Percentiles rank a stretch among this genome's conserved stretches.
phyloP scores from a whole-genome alignment of 257 asterid genomes.

The Echium plantagineum region DNA sequence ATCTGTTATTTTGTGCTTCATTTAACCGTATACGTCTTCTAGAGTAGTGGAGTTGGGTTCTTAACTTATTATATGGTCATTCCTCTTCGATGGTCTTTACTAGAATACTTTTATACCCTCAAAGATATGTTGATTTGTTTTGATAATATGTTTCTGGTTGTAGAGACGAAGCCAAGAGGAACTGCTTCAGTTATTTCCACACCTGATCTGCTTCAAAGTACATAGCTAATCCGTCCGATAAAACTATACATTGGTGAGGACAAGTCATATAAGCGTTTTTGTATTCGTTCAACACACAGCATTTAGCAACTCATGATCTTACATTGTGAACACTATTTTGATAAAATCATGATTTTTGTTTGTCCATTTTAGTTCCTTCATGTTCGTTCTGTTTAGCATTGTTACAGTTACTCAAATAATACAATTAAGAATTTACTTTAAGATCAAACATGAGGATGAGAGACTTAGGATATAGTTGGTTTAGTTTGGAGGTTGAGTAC shows the following conservation, averaged over 20 bases:
- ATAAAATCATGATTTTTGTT: no score
- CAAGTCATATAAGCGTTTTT: no score
- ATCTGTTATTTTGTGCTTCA: no score
- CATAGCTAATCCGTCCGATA: conserved; percentile 40
- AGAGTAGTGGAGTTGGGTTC: not conserved
- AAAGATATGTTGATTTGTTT: not conserved
- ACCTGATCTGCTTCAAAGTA: conserved; percentile 70
- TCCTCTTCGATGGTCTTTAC: not conserved
- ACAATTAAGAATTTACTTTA: not conserved
- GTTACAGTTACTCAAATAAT: no score
- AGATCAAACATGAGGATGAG: no score
- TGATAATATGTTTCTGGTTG: not conserved
- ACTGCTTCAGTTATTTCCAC: conserved; percentile 67
- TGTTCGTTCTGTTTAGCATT: no score
- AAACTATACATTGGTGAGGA: not conserved
- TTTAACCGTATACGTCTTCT: no score
- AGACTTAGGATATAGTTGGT: not conserved
- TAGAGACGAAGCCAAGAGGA: conserved; percentile 56
- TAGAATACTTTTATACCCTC: not conserved
- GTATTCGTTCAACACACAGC: no score
- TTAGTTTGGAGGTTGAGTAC: not conserved
- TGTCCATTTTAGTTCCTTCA: no score
- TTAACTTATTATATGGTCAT: no score
- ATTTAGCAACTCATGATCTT: no score
- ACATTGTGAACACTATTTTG: no score